Conservation (phyloP, 2,329 filamentous ascomycete genomes). For the Didymosphaeria variabile region DNA sequence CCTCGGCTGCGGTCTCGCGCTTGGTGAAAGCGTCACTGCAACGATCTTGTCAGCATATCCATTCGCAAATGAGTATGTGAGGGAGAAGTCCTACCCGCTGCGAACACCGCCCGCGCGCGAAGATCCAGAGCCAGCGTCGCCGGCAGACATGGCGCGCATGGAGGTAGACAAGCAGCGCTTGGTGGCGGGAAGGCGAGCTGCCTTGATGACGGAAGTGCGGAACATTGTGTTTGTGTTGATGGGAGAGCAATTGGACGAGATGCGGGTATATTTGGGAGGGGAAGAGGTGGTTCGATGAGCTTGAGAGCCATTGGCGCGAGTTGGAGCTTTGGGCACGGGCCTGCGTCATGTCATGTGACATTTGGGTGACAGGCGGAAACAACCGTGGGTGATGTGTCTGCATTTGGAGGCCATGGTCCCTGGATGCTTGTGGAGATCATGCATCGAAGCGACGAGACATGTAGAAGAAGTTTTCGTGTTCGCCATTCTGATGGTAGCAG, state of each 20-base stretch:
- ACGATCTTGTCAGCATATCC: slow-evolving; percentile 19
- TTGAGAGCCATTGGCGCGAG: slow-evolving; percentile 5
- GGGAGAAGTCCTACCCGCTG: slow-evolving; percentile 39
- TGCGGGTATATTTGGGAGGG: slow-evolving; percentile 29
- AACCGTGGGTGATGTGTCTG: neutral
- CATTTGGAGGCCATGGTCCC: neutral
- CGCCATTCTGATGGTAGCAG: neutral
- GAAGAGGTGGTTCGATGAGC: slow-evolving; percentile 36
- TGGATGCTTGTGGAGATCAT: neutral
- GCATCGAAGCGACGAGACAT: neutral
- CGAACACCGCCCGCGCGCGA: slow-evolving; percentile 53
- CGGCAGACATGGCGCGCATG: slow-evolving; percentile 55
- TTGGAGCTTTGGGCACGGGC: slow-evolving; percentile 17
- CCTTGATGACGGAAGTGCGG: slow-evolving; percentile 52
- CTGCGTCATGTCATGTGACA: slow-evolving; percentile 32
- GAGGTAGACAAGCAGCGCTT: slow-evolving; percentile 55
- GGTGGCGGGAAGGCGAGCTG: slow-evolving; percentile 48
- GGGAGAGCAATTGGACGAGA: slow-evolving; percentile 14
- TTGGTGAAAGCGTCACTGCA: slow-evolving; percentile 88
- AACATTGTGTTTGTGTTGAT: slow-evolving; percentile 41
- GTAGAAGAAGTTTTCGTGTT: neutral
- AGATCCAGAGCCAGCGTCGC: slow-evolving; percentile 55
- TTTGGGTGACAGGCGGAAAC: neutral
- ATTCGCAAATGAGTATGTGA: neutral
- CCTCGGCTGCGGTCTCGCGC: slow-evolving; percentile 88